Percentiles rank a stretch among this genome's conserved stretches.
Evolutionary conservation across 768 basidiomycete genomes (phyloP).

Genomic region (Leucocoprinus leucothites): DNA sequence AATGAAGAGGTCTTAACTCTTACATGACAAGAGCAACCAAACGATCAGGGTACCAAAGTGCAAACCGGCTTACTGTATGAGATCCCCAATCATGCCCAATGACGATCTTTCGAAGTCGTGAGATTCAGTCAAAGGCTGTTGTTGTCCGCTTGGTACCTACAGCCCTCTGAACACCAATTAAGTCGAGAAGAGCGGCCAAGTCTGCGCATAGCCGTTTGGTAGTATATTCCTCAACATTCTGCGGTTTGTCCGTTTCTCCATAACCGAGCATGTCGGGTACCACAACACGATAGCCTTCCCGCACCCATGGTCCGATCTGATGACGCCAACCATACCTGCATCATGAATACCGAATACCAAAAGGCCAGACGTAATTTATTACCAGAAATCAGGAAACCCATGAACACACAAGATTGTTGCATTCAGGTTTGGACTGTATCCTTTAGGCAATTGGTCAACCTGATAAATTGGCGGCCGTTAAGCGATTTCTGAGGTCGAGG

Average conservation of each 20-base stretch:
- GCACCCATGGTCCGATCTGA: slow-evolving; percentile 71
- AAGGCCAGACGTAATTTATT: background rate
- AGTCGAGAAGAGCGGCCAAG: slow-evolving; percentile 62
- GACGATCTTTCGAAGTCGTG: slow-evolving; percentile 39
- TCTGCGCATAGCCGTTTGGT: slow-evolving; percentile 59
- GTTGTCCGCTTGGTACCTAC: slow-evolving; percentile 34
- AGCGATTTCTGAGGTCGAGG: slow-evolving; percentile 1
- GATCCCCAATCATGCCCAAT: slow-evolving; percentile 86
- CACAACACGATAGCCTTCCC: slow-evolving; percentile 58
- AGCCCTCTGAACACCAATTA: slow-evolving; percentile 46
- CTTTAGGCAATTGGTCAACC: slow-evolving; percentile 57
- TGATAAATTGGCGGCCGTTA: slow-evolving; percentile 15
- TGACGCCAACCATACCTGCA: slow-evolving; percentile 72
- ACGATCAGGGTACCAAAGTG: slow-evolving; percentile 69
- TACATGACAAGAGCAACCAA: slow-evolving; percentile 59
- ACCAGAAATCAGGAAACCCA: slow-evolving; percentile 73
- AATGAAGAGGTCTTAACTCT: slow-evolving; percentile 15
- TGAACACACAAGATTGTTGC: slow-evolving; percentile 71
- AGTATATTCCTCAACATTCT: slow-evolving; percentile 52
- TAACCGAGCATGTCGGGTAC: slow-evolving; percentile 67
- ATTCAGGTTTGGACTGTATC: slow-evolving; percentile 35
- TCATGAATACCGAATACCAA: background rate
- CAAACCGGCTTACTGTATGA: slow-evolving; percentile 59
- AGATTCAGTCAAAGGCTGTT: background rate
- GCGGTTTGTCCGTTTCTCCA: slow-evolving; percentile 60